Percentiles rank a stretch among this genome's conserved stretches.
These are phyloP conservation scores for Saccharomycopsis hybrid DNA, from an alignment of 1,139 yeast species.

Conservation along the genomic window DNA sequence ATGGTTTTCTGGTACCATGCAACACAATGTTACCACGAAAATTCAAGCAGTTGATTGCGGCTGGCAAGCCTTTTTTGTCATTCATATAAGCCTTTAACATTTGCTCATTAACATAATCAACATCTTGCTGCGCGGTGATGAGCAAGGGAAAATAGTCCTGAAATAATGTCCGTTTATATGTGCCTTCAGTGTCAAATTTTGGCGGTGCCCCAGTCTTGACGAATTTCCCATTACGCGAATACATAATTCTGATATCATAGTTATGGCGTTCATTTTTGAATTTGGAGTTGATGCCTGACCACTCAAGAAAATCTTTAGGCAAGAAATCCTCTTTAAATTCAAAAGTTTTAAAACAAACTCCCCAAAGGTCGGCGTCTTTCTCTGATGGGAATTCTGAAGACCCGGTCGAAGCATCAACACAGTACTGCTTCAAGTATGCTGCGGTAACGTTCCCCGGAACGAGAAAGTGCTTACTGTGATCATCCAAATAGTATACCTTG, in stretches of 20 bases:
- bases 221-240: slow-evolving; percentile 30
- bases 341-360: slow-evolving; percentile 11
- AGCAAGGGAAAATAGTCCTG: slow-evolving; percentile 42
- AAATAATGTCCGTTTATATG: slow-evolving; percentile 28
- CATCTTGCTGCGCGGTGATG: slow-evolving; percentile 31
- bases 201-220: slow-evolving; percentile 29
- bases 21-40: slow-evolving; percentile 9
- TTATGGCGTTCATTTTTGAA: slow-evolving; percentile 22
- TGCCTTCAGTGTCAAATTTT: slow-evolving; percentile 10
- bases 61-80: neutral
- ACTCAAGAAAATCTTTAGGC: slow-evolving; percentile 7
- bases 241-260: slow-evolving; percentile 27
- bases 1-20: slow-evolving; percentile 1
- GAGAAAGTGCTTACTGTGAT: slow-evolving; percentile 24
- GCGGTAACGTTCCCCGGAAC: slow-evolving; percentile 27
- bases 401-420: neutral
- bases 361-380: slow-evolving; percentile 21
- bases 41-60: neutral
- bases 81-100: neutral
- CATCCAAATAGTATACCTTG: slow-evolving; percentile 25
- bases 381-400: slow-evolving; percentile 1
- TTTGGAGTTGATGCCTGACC: slow-evolving; percentile 16
- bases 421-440: slow-evolving; percentile 25
- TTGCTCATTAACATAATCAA: slow-evolving; percentile 29
- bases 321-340: slow-evolving; percentile 1